phyloP scores from a whole-genome alignment of 495 filamentous ascomycete species.

The Penicillium verhagenii region DNA sequence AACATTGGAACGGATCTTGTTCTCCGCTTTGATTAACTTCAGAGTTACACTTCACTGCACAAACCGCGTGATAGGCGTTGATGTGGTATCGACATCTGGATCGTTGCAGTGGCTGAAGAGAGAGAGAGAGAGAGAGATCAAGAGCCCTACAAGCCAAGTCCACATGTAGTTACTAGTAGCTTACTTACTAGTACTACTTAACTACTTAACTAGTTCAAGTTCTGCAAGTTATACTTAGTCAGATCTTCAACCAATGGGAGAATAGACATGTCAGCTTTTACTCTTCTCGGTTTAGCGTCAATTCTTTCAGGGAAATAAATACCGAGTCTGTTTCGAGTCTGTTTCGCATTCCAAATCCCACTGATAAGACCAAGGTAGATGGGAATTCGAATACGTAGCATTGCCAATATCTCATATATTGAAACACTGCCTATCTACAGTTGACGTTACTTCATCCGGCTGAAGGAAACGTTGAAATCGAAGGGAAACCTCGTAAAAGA shows the following conservation, averaged over 20 bases:
- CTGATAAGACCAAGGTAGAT: too few species aligned
- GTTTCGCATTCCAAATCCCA: background rate
- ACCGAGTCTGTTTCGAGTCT: too few species aligned
- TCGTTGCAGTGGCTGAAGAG: background rate
- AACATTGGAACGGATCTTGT: too few species aligned
- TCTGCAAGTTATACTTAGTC: slow-evolving; percentile 20
- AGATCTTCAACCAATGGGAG: background rate
- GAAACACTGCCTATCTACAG: background rate
- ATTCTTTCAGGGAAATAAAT: too few species aligned
- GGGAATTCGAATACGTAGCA: too few species aligned
- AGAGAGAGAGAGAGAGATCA: too few species aligned
- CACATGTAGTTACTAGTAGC: too few species aligned
- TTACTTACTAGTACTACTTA: too few species aligned
- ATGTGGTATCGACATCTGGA: background rate
- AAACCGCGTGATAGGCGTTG: too few species aligned
- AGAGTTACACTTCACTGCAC: too few species aligned
- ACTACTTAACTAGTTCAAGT: too few species aligned
- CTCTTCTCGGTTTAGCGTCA: background rate
- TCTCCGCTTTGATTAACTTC: slow-evolving; percentile 28
- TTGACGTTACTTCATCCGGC: background rate
- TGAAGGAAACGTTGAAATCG: background rate
- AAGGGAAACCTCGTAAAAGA: background rate
- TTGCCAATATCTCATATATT: background rate
- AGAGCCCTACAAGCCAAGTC: too few species aligned
- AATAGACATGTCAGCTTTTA: background rate